Evolutionary conservation across 345 rosid genomes (phyloP), one percentile per base, ranked within the genome.

Genomic region (Aurinia saxatilis): DNA sequence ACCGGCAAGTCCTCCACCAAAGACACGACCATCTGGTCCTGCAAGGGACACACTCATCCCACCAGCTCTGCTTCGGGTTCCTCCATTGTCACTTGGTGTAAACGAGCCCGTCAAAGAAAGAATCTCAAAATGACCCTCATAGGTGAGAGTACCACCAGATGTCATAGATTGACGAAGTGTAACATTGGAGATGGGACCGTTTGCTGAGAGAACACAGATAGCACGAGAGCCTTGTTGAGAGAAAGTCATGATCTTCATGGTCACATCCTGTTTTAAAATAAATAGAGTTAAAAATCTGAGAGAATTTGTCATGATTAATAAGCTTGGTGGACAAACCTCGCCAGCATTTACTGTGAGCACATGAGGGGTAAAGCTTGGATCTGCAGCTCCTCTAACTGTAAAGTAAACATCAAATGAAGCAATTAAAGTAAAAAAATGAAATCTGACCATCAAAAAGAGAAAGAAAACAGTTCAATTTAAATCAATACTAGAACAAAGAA

Each of bases 111-210:
- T 84, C 75, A 95, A 71, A n/a, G 96, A 88, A 42, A 95, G 93
- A 67, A 95, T 95, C 85, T 95, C 98, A 68, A 88, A 95, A 17
- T 86, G 89, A 44, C 99, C 99, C 98, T 95, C 95, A 50, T 90
- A 90, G 10, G 97, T 90, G 55, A 87, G 75, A 41, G 99, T 87
- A 58, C 99, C 99, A 48, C 97, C 95, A 29, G 83, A 87, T 41
- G 92, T 77, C 54, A 79, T 76, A 61, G 95, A 78, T 40, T 87
- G 97, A 51, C 91, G 90, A 76, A 90, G 80, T 7, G 97, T 85
- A 54, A 93, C 97, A 65, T 83, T 93, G 12, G 97, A 90, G 65
- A 90, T 79, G 42, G 85, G 84, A 44, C 96, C 97, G 25, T 77
- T 87, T 8, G 96, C 97, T 11, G 92, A 90, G 35, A 90, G 96